Conservation (phyloP, 129 eudicot genomes). For the Apium graveolens region DNA sequence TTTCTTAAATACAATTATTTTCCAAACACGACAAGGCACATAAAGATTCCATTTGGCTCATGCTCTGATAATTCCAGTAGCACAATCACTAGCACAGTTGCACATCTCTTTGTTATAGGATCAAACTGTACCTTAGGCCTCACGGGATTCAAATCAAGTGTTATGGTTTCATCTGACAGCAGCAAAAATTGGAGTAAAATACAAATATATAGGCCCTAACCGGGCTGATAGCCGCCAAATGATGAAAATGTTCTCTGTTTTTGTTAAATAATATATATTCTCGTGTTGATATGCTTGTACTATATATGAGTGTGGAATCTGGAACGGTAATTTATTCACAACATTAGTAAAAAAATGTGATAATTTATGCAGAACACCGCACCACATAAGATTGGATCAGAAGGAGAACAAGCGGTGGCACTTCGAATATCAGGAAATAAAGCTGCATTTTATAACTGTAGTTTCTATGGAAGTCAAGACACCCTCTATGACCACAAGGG, state of each 20-base stretch:
- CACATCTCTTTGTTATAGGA: not conserved
- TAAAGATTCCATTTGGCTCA: not conserved
- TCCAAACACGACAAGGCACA: not conserved
- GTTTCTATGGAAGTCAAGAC: conserved; percentile 55
- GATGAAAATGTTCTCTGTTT: not conserved
- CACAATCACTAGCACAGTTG: not conserved
- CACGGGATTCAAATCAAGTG: not conserved
- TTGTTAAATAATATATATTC: not conserved
- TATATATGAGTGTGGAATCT: not conserved
- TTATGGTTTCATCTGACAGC: not conserved
- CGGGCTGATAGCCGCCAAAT: not conserved
- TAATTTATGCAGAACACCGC: conserved; percentile 38
- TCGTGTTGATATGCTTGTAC: not conserved
- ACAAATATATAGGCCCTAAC: not conserved
- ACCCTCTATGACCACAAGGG: conserved; percentile 62
- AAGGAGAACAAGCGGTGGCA: conserved; percentile 54
- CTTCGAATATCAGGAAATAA: conserved; percentile 49
- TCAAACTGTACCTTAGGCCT: not conserved
- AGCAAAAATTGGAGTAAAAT: not conserved
- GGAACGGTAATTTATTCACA: not conserved
- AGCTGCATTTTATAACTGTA: conserved; percentile 49
- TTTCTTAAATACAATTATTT: not conserved
- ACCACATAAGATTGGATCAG: conserved; percentile 31
- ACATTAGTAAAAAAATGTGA: not conserved
- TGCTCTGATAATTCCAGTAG: not conserved